phyloP scores from a whole-genome alignment of 805 yeast species.

The Teunomyces funiuensis region DNA sequence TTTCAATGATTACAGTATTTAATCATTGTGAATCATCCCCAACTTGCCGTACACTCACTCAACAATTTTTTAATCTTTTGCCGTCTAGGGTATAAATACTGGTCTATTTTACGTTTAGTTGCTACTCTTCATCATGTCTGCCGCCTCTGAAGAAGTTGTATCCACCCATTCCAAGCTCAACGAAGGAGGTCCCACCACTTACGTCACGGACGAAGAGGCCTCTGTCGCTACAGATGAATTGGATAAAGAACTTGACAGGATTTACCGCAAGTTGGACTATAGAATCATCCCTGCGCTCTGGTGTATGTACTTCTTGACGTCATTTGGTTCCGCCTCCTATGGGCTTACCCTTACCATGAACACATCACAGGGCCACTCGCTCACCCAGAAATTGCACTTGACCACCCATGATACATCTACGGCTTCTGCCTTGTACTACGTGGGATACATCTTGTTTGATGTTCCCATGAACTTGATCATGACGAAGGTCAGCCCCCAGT shows the following conservation, averaged over 20 bases:
- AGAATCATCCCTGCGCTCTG: constrained; percentile 83
- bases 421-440: constrained; percentile 79
- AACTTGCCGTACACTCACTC: background rate
- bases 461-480: constrained; percentile 84
- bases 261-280: constrained; percentile 62
- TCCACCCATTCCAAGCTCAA: background rate
- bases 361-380: constrained; percentile 56
- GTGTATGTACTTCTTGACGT: constrained; percentile 74
- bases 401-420: constrained; percentile 60
- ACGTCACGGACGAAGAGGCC: constrained; percentile 11
- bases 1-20: background rate
- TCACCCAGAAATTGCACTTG: constrained; percentile 50
- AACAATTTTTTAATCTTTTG: background rate
- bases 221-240: constrained; percentile 6
- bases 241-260: constrained; percentile 43
- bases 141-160: background rate
- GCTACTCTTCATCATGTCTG: background rate
- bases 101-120: background rate
- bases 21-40: background rate
- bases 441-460: constrained; percentile 81
- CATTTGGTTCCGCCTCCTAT: constrained; percentile 75
- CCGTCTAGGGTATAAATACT: background rate
- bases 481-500: constrained; percentile 82
- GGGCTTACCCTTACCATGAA: constrained; percentile 85
- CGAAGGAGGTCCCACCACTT: background rate